Evolutionary conservation across 495 filamentous ascomycete genomes (phyloP).

Genomic region (Aspergillus nanangensis): DNA sequence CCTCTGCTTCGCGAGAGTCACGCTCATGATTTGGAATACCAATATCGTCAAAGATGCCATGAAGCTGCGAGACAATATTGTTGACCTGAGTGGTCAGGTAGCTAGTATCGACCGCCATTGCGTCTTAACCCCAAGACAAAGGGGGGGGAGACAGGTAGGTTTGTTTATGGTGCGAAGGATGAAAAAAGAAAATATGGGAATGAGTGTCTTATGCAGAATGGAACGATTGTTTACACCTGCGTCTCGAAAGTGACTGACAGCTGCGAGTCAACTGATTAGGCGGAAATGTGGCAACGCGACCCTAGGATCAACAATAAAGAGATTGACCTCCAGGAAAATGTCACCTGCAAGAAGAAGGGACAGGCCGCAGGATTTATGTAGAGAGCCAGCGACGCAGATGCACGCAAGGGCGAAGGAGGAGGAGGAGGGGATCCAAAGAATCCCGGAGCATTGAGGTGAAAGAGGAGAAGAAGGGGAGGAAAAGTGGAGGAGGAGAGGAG

Average conservation of each 20-base stretch:
- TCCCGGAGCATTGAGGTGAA: neutral
- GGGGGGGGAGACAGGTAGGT: slow-evolving; percentile 10
- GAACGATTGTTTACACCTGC: slow-evolving; percentile 15
- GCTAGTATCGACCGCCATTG: slow-evolving; percentile 84
- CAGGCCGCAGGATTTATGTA: slow-evolving; percentile 19
- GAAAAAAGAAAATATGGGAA: slow-evolving; percentile 2
- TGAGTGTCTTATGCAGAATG: slow-evolving; percentile 8
- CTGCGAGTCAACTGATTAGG: slow-evolving; percentile 11
- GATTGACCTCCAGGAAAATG: slow-evolving; percentile 8
- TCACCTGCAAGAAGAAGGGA: slow-evolving; percentile 13
- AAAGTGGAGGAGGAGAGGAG: slow-evolving; percentile 7
- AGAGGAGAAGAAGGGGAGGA: neutral
- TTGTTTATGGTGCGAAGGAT: slow-evolving; percentile 8
- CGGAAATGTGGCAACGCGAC: slow-evolving; percentile 4
- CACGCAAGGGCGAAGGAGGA: slow-evolving; percentile 20
- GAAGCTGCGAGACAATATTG: slow-evolving; percentile 83
- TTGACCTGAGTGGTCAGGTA: slow-evolving; percentile 92
- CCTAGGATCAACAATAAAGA: slow-evolving; percentile 18
- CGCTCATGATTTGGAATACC: slow-evolving; percentile 87
- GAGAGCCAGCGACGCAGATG: slow-evolving; percentile 6
- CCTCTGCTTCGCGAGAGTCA: slow-evolving; percentile 80
- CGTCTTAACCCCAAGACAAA: slow-evolving; percentile 16
- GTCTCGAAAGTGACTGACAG: slow-evolving; percentile 15
- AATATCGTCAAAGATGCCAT: slow-evolving; percentile 94
- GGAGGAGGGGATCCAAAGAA: slow-evolving; percentile 3